Percentiles rank a stretch among this genome's conserved stretches.
These are phyloP conservation scores for Cyclocybe aegerita DNA, from an alignment of 768 basidiomycete species.

Conservation along the genomic window DNA sequence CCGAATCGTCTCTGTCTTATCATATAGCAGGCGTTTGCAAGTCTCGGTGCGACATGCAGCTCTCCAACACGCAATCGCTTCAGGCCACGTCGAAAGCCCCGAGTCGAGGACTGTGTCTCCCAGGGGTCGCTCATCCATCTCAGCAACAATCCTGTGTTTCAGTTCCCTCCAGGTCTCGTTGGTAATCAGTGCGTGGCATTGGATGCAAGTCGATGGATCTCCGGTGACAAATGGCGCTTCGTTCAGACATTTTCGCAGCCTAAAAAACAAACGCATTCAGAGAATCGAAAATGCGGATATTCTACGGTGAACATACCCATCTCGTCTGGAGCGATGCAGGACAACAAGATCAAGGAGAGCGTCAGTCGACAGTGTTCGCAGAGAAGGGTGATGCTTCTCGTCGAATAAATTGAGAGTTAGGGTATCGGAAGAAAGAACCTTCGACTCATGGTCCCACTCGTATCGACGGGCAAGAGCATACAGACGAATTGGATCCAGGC, in stretches of 20 bases:
- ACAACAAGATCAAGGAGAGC: conserved; percentile 56
- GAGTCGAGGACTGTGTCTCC: conserved; percentile 54
- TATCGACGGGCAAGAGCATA: conserved; percentile 57
- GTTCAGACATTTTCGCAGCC: conserved; percentile 46
- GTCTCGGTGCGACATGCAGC: conserved; percentile 45
- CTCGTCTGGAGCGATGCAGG: conserved; percentile 53
- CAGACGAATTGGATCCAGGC: conserved; percentile 46
- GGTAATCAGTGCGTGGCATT: conserved; percentile 48
- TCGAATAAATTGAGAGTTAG: conserved; percentile 53
- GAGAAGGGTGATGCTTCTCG: conserved; percentile 39
- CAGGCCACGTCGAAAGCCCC: conserved; percentile 54
- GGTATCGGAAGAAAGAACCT: conserved; percentile 52
- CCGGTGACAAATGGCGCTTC: conserved; percentile 58
- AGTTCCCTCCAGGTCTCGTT: conserved; percentile 67
- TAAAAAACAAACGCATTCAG: conserved; percentile 8
- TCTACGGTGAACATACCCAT: conserved; percentile 28
- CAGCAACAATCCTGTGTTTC: conserved; percentile 52
- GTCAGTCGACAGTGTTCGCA: conserved; percentile 46
- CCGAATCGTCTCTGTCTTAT: conserved; percentile 51
- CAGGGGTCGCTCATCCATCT: conserved; percentile 58
- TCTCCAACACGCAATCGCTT: conserved; percentile 62
- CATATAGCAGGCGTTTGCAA: conserved; percentile 54
- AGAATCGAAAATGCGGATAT: neutral
- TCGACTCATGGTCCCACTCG: conserved; percentile 58
- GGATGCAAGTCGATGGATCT: conserved; percentile 45